These are phyloP conservation scores for Blastomyces percursus DNA, from an alignment of 2,329 filamentous ascomycete species.

Conservation along the genomic window DNA sequence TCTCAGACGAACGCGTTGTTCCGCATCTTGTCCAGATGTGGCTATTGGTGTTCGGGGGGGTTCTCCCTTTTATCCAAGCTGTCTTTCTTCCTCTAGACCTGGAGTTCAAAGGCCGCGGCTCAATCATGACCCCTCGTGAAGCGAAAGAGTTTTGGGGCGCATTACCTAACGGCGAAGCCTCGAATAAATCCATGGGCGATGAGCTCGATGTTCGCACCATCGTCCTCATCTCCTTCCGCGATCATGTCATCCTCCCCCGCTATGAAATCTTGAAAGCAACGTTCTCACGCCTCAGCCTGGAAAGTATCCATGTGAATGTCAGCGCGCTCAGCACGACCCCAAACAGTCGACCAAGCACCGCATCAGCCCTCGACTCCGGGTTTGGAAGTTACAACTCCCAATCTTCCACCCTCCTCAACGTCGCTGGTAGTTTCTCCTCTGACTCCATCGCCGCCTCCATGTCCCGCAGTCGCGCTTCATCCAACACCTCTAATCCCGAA, in stretches of 20 bases:
- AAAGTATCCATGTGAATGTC: conserved; percentile 54
- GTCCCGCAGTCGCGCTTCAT: conserved; percentile 55
- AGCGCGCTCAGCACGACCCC: conserved; percentile 30
- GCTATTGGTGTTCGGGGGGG: conserved; percentile 82
- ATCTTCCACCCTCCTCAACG: conserved; percentile 66
- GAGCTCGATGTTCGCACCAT: conserved; percentile 79
- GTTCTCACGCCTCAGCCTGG: conserved; percentile 79
- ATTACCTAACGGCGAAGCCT: conserved; percentile 42
- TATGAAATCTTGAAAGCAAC: conserved; percentile 82
- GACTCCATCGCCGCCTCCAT: conserved; percentile 40
- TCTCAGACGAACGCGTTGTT: conserved; percentile 79
- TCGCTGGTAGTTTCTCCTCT: conserved; percentile 44
- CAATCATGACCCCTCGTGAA: conserved; percentile 65
- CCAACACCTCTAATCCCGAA: conserved; percentile 53
- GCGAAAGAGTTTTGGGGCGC: conserved; percentile 86
- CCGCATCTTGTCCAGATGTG: conserved; percentile 85
- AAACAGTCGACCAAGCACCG: conserved; percentile 54
- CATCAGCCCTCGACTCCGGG: conserved; percentile 61
- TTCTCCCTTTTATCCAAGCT: conserved; percentile 87
- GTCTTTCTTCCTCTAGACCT: conserved; percentile 89
- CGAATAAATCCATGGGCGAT: conserved; percentile 35
- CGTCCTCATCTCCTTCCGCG: conserved; percentile 77
- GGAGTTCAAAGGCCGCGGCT: conserved; percentile 77
- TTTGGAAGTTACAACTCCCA: conserved; percentile 67
- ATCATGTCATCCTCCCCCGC: conserved; percentile 75